These are phyloP conservation scores for Thecaphora thlaspeos DNA, from an alignment of 1,284 basidiomycete genomes.

Conservation along the genomic window DNA sequence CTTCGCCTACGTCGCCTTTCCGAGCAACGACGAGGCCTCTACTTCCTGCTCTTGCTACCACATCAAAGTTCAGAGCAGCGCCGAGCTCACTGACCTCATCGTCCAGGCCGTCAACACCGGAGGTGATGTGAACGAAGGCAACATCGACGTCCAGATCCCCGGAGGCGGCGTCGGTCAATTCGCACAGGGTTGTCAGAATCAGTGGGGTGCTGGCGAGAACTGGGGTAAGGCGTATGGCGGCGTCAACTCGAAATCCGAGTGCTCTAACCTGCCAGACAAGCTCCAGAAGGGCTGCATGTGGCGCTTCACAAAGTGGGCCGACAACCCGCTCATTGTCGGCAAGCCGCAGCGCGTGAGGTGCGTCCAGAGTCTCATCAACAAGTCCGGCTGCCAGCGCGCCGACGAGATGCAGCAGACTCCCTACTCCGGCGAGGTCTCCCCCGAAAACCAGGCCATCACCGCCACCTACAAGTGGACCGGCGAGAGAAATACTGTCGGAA, in stretches of 20 bases:
- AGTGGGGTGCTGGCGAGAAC: constrained; percentile 8
- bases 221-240: constrained; percentile 24
- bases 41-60: neutral
- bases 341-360: constrained; percentile 21
- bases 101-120: constrained; percentile 30
- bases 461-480: no score
- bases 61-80: constrained; percentile 6
- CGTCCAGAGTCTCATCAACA: constrained; percentile 24
- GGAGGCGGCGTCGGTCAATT: constrained; percentile 31
- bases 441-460: no score
- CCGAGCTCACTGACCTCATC: constrained; percentile 14
- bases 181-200: constrained; percentile 16
- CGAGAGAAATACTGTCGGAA: no score
- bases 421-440: constrained; percentile 8
- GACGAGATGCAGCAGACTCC: constrained; percentile 17
- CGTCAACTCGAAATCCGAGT: constrained; percentile 2
- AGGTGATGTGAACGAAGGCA: constrained; percentile 16
- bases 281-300: constrained; percentile 25
- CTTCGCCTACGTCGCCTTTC: constrained; percentile 5
- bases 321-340: constrained; percentile 17
- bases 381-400: constrained; percentile 33
- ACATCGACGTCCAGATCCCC: constrained; percentile 31
- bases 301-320: constrained; percentile 20
- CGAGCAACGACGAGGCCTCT: neutral
- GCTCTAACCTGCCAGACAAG: constrained; percentile 10